Evolutionary conservation across 2,329 filamentous ascomycete genomes (phyloP).

Genomic region (Falciphora oryzae): DNA sequence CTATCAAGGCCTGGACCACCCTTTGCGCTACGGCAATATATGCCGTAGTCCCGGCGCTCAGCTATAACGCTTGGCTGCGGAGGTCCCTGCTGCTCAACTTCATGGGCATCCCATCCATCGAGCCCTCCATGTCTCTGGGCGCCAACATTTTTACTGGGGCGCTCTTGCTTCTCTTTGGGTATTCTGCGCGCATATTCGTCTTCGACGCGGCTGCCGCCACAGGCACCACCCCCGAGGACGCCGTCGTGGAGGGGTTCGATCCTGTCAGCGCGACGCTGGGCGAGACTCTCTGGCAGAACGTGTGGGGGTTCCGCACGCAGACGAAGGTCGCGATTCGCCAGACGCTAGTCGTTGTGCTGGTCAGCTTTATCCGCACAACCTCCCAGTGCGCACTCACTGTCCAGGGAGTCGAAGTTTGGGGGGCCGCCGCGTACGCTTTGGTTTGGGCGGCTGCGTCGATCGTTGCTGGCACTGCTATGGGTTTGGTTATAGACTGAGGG

Average conservation of each 20-base stretch:
- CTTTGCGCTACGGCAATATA: slow-evolving; percentile 69
- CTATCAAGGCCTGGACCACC: slow-evolving; percentile 58
- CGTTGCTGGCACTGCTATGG: slow-evolving; percentile 51
- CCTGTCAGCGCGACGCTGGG: slow-evolving; percentile 57
- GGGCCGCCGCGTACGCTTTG: slow-evolving; percentile 65
- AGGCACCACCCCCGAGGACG: slow-evolving; percentile 42
- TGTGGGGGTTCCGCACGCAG: slow-evolving; percentile 62
- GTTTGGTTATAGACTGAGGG: slow-evolving; percentile 32
- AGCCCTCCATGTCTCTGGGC: slow-evolving; percentile 40
- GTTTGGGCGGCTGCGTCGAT: slow-evolving; percentile 67
- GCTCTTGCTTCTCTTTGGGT: slow-evolving; percentile 51
- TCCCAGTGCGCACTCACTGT: slow-evolving; percentile 62
- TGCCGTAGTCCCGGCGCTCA: slow-evolving; percentile 62
- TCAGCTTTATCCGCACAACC: slow-evolving; percentile 54
- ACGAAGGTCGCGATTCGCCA: slow-evolving; percentile 60
- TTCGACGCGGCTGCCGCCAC: slow-evolving; percentile 62
- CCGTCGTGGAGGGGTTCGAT: slow-evolving; percentile 50
- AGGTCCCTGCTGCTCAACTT: slow-evolving; percentile 70
- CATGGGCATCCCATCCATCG: slow-evolving; percentile 61
- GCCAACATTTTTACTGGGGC: slow-evolving; percentile 45
- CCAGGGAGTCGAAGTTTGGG: slow-evolving; percentile 61
- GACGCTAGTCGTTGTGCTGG: slow-evolving; percentile 52
- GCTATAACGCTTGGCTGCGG: slow-evolving; percentile 66
- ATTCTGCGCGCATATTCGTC: slow-evolving; percentile 69
- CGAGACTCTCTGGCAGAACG: slow-evolving; percentile 66